Evolutionary conservation across 345 rosid genomes (phyloP).

Genomic region (Lagerstroemia speciosa): DNA sequence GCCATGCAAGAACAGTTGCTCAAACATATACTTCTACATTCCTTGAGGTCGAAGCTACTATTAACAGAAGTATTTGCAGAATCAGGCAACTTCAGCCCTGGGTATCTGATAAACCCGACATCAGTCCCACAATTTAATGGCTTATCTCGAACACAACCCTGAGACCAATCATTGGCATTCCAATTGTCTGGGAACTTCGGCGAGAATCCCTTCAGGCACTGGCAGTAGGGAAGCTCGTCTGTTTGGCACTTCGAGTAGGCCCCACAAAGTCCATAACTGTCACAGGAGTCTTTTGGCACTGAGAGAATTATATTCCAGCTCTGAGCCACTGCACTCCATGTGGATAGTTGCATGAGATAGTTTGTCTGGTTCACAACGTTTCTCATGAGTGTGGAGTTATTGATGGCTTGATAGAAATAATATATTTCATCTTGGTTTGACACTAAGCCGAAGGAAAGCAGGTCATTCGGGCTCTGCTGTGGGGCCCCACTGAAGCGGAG

Average conservation of each 20-base stretch:
- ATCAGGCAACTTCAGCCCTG: too few species aligned
- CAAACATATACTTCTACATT: constrained; percentile 24
- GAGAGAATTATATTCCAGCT: constrained; percentile 8
- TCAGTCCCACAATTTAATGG: constrained; percentile 17
- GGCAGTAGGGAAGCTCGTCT: constrained; percentile 7
- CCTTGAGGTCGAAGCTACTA: constrained; percentile 11
- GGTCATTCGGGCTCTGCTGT: too few species aligned
- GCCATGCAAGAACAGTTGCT: constrained; percentile 24
- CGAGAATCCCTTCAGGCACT: constrained; percentile 14
- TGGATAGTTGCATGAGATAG: constrained; percentile 10
- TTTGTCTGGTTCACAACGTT: constrained; percentile 4
- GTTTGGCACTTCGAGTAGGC: constrained; percentile 11
- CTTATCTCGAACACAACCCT: constrained; percentile 32
- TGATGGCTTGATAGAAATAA: constrained; percentile 9
- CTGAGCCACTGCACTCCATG: constrained; percentile 4
- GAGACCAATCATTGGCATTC: constrained; percentile 30
- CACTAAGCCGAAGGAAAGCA: too few species aligned
- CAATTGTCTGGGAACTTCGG: constrained; percentile 21
- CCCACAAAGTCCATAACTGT: constrained; percentile 24
- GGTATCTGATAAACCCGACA: too few species aligned
- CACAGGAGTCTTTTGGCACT: constrained; percentile 22
- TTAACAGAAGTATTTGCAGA: not conserved
- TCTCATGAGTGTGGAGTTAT: constrained; percentile 5
- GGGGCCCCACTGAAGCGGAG: too few species aligned
- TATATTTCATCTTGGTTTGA: constrained; percentile 8